Conservation (phyloP, 768 basidiomycete genomes). For the Trametes gibbosa region DNA sequence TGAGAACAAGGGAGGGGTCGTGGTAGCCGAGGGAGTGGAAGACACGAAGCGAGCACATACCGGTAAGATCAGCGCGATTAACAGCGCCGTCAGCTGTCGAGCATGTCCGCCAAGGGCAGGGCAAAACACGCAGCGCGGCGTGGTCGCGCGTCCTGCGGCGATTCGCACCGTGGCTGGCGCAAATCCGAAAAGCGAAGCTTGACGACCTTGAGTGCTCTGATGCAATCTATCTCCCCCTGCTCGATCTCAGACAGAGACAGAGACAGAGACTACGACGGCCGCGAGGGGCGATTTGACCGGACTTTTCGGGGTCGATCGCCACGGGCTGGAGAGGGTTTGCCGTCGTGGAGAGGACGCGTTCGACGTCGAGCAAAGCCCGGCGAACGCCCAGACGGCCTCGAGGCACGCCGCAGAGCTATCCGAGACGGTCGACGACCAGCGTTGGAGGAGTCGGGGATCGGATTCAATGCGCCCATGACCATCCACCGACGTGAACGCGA, state of each 20-base stretch:
- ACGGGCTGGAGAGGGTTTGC: neutral
- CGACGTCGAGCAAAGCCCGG: neutral
- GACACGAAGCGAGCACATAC: constrained; percentile 6
- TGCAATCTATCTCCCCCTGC: constrained; percentile 11
- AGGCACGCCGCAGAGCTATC: neutral
- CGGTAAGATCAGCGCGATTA: constrained; percentile 7
- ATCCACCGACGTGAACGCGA: neutral
- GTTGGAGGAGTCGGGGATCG: too few species aligned
- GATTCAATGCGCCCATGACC: too few species aligned
- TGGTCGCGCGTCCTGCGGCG: neutral
- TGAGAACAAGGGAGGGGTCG: neutral
- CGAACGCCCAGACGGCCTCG: neutral
- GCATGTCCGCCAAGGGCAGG: neutral
- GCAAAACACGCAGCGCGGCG: neutral
- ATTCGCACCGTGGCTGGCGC: constrained; percentile 6
- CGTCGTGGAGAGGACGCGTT: neutral
- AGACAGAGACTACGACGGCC: neutral
- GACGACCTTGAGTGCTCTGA: too few species aligned
- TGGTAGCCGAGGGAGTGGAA: neutral
- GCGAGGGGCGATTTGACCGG: neutral
- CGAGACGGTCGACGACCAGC: neutral
- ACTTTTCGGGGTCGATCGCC: neutral
- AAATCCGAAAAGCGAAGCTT: too few species aligned
- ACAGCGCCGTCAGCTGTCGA: neutral
- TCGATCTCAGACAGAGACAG: neutral